Evolutionary conservation across 495 filamentous ascomycete genomes (phyloP).

Genomic region (Talaromyces thailandensis): DNA sequence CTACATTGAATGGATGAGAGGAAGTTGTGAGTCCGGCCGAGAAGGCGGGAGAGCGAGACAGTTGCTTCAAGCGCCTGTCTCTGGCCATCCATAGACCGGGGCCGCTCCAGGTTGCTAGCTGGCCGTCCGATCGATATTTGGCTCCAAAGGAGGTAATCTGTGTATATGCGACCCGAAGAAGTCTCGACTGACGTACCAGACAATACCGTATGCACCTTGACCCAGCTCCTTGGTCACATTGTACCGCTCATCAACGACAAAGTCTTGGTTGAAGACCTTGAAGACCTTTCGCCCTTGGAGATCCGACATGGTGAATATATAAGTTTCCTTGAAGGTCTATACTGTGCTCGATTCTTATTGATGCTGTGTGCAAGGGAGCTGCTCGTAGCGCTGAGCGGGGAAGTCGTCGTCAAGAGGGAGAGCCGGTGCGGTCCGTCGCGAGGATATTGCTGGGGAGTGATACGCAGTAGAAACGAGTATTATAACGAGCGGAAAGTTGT

Average conservation of each 20-base stretch:
- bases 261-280: conserved; percentile 99
- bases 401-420: background rate
- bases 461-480: background rate
- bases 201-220: conserved; percentile 96
- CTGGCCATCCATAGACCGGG: background rate
- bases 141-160: background rate
- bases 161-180: background rate
- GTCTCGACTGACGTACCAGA: conserved; percentile 63
- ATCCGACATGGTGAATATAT: conserved; percentile 51
- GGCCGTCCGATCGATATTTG: background rate
- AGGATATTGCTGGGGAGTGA: background rate
- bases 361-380: background rate
- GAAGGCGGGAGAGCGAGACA: background rate
- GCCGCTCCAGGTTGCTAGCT: background rate
- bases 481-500: background rate
- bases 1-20: background rate
- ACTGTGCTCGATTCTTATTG: background rate
- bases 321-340: background rate
- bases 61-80: background rate
- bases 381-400: background rate
- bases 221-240: conserved; percentile 98
- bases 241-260: conserved; percentile 96
- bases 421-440: background rate
- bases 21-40: background rate
- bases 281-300: conserved; percentile 86